Conservation (phyloP, 441 rosid genomes). For the Dalechampia spathulata region DNA sequence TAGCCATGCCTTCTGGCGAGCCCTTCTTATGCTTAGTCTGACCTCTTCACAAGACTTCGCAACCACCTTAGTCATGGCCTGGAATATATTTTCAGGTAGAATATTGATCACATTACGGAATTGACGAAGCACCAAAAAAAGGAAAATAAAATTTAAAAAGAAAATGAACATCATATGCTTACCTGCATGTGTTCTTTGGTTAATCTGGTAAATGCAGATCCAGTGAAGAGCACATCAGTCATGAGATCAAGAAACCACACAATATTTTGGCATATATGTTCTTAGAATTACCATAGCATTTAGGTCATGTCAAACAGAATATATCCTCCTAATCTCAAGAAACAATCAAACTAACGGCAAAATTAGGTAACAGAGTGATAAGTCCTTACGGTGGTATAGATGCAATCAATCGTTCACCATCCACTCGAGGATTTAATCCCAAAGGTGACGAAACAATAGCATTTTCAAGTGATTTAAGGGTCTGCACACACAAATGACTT, state of each 20-base stretch:
- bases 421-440: slow-evolving; percentile 77
- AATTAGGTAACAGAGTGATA: slow-evolving; percentile 8
- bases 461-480: slow-evolving; percentile 62
- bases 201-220: slow-evolving; percentile 42
- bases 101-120: slow-evolving; percentile 2
- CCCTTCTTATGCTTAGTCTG: slow-evolving; percentile 85
- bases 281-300: not conserved
- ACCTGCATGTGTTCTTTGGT: slow-evolving; percentile 93
- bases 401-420: slow-evolving; percentile 77
- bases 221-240: slow-evolving; percentile 16
- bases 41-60: slow-evolving; percentile 83
- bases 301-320: not conserved
- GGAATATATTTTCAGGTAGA: slow-evolving; percentile 13
- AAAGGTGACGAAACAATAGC: slow-evolving; percentile 85
- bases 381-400: slow-evolving; percentile 69
- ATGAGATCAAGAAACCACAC: slow-evolving; percentile 1
- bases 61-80: slow-evolving; percentile 90
- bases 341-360: not conserved
- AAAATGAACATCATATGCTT: slow-evolving; percentile 21
- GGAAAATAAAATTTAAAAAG: not conserved
- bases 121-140: not conserved
- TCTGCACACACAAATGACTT: slow-evolving; percentile 34
- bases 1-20: slow-evolving; percentile 68
- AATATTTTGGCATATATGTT: not conserved
- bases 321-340: not conserved